Evolutionary conservation across 805 yeast species (phyloP), one percentile per base, ranked within the genome.

Genomic region (Pichia kluyveri): DNA sequence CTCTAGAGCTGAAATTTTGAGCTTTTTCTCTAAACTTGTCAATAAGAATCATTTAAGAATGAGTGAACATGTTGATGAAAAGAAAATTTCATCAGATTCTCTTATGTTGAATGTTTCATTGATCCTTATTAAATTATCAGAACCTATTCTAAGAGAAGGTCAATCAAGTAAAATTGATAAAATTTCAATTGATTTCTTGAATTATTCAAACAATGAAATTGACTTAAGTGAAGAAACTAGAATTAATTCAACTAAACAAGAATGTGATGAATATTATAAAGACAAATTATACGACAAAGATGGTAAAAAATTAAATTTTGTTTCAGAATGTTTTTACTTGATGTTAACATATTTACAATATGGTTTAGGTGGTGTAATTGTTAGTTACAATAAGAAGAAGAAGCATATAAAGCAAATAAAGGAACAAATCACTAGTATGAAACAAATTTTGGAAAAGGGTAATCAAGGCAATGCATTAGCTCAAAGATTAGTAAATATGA

Each of bases 251-350:
- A 85, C 93, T 34, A 72, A 77, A 41, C 75, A 75, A 49, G 93
- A 86, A 57, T 83, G 87, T 5, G 73, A 73, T 43, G 79, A 76
- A 44, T 79, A 76, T 56, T 78, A 76, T 57, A 65, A 72, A 7
- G 62, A 67, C 37, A 67, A 66, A 39, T 61, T 69, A 12, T 60
- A 63, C n/a, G 60, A 63, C 51, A 38, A 31, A 4, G 50, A 48
- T 10, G 18, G 30, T 12, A 62, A 74, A 30, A 53, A 60, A 38
- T 43, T 63, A 37, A 91, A 93, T 58, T 93, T 93, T 62, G 87
- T 93, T n/a, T 81, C 96, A 9, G 93, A 91, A 55, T 83, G 95
- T 58, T 93, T 89, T 64, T 93, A 75, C 59, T 62, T 93, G 48
- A 79, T 90, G 7, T 70, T 84, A 45, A 80, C 95, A 0, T 89